phyloP scores from a whole-genome alignment of 768 basidiomycete species.

The Russula dissimulans region DNA sequence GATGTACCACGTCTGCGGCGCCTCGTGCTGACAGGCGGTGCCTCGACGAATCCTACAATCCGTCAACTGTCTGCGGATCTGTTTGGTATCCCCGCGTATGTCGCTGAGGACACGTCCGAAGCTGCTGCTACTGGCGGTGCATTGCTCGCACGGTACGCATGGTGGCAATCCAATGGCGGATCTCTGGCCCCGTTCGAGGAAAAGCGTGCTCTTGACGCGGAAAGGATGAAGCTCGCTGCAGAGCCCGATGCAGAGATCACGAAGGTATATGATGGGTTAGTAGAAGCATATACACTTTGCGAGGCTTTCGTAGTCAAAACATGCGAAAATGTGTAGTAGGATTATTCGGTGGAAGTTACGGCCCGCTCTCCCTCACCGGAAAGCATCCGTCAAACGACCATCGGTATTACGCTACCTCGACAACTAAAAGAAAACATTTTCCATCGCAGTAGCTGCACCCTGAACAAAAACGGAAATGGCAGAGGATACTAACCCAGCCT shows the following conservation, averaged over 20 bases:
- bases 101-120: conserved; percentile 46
- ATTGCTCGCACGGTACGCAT: conserved; percentile 59
- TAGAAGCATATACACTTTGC: conserved; percentile 44
- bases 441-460: too few relatives aligned
- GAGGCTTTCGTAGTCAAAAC: conserved; percentile 29
- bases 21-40: conserved; percentile 72
- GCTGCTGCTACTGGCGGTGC: conserved; percentile 68
- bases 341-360: neutral
- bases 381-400: too few relatives aligned
- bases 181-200: conserved; percentile 49
- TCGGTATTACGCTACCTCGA: neutral
- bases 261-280: conserved; percentile 44
- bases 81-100: conserved; percentile 67
- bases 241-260: conserved; percentile 39
- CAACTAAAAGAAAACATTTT: neutral
- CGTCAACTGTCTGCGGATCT: conserved; percentile 70
- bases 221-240: conserved; percentile 52
- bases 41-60: conserved; percentile 63
- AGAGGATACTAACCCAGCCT: neutral
- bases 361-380: neutral
- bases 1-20: conserved; percentile 48
- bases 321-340: neutral
- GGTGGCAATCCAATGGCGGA: conserved; percentile 44
- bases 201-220: conserved; percentile 44
- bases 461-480: neutral